phyloP scores from a whole-genome alignment of 306 rosid species.

The Malus orientalis region DNA sequence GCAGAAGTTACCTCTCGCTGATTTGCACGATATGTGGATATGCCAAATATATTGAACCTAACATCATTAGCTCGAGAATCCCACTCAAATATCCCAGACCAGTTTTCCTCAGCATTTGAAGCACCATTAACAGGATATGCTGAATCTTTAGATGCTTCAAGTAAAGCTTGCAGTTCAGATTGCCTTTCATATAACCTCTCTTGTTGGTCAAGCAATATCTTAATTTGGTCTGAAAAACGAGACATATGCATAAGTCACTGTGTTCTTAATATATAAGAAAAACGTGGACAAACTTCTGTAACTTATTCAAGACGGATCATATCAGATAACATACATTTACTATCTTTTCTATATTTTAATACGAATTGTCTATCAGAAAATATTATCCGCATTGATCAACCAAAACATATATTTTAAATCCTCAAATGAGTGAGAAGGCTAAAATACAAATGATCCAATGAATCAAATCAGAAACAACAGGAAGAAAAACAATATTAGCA shows the following conservation, averaged over 20 bases:
- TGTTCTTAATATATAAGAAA: background rate
- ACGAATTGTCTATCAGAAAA: background rate
- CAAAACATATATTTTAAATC: background rate
- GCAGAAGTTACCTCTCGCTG: conserved; percentile 60
- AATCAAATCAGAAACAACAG: background rate
- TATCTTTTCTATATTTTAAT: background rate
- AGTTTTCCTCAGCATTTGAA: conserved; percentile 48
- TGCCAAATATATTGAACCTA: conserved; percentile 76
- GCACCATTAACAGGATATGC: conserved; percentile 24
- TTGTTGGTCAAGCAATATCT: conserved; percentile 58
- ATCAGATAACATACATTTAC: background rate
- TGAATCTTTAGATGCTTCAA: conserved; percentile 58
- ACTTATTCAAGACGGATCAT: background rate
- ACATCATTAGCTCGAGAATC: conserved; percentile 75
- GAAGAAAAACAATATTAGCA: background rate
- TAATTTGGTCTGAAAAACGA: conserved; percentile 53
- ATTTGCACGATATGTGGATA: conserved; percentile 77
- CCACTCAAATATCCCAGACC: conserved; percentile 77
- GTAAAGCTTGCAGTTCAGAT: conserved; percentile 56
- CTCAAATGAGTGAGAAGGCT: background rate
- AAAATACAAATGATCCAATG: background rate
- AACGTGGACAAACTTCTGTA: background rate
- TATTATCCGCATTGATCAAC: background rate
- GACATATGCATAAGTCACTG: background rate
- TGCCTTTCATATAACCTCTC: conserved; percentile 66